Percentiles rank a stretch among this genome's conserved stretches.
phyloP scores from a whole-genome alignment of 1,284 basidiomycete species.

The Erythrobasidium hasegawianum region DNA sequence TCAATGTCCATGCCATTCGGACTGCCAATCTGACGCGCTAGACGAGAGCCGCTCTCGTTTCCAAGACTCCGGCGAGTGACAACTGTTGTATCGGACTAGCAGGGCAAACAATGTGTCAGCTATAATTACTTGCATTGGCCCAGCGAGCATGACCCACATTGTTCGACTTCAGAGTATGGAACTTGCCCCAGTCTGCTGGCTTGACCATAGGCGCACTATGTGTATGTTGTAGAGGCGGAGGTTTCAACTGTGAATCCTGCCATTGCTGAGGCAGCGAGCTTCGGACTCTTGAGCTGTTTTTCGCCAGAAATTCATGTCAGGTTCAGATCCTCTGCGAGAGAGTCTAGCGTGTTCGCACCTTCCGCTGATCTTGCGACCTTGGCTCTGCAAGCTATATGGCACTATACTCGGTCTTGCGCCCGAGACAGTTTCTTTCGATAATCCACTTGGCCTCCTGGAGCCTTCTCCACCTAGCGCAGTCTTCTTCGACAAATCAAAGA shows the following conservation, averaged over 20 bases:
- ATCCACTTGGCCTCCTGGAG: not conserved
- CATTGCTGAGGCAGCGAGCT: conserved; percentile 28
- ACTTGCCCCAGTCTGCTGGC: conserved; percentile 9
- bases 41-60: conserved; percentile 9
- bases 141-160: conserved; percentile 9
- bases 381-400: conserved; percentile 9
- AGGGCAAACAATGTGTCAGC: not conserved
- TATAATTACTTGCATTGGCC: not conserved
- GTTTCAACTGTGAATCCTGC: conserved; percentile 18
- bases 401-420: conserved; percentile 13
- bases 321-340: not conserved
- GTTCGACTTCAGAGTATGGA: conserved; percentile 9
- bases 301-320: not conserved
- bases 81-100: conserved; percentile 20
- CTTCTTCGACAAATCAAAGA: not conserved
- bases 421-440: not conserved
- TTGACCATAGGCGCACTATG: conserved; percentile 31
- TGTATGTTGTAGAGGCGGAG: conserved; percentile 19
- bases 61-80: conserved; percentile 17
- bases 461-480: not conserved
- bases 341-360: not conserved
- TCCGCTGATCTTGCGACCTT: conserved; percentile 23
- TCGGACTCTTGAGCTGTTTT: conserved; percentile 12
- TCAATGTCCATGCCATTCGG: conserved; percentile 11
- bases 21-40: conserved; percentile 12